Evolutionary conservation across 305 asterid species (phyloP).

Genomic region (Rubia balearica): DNA sequence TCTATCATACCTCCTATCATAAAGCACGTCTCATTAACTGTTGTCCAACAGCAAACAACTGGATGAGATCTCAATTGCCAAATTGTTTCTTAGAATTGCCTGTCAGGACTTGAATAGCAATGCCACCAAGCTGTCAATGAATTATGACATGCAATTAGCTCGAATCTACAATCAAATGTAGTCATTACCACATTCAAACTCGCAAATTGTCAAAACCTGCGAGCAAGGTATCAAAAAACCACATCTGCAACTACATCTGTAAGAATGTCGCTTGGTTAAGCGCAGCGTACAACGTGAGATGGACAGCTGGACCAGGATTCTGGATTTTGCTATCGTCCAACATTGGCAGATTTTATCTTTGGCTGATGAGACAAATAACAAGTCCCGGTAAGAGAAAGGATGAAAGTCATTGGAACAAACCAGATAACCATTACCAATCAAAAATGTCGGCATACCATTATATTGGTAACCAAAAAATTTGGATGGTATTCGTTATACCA

Average conservation of each 20-base stretch:
- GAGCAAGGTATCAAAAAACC: neutral
- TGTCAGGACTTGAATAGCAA: neutral
- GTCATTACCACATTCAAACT: neutral
- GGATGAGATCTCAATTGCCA: neutral
- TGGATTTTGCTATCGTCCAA: slow-evolving; percentile 5
- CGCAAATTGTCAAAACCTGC: neutral
- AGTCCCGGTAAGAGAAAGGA: slow-evolving; percentile 6
- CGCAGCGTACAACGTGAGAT: neutral
- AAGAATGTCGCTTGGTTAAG: neutral
- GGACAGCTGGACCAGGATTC: neutral
- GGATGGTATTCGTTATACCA: too few species aligned
- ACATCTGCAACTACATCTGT: neutral
- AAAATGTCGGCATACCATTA: too few species aligned
- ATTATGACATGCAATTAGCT: neutral
- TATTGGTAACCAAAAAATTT: too few species aligned
- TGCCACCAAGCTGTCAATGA: neutral
- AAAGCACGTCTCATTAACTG: neutral
- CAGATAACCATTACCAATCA: neutral
- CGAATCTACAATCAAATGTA: neutral
- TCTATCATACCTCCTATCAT: neutral
- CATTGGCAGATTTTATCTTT: slow-evolving; percentile 18
- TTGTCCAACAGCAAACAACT: neutral
- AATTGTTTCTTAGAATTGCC: neutral
- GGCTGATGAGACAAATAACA: slow-evolving; percentile 32
- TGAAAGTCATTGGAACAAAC: neutral